Evolutionary conservation across 257 asterid genomes (phyloP), one percentile per base, ranked within the genome.

Genomic region (Prunella vulgaris): DNA sequence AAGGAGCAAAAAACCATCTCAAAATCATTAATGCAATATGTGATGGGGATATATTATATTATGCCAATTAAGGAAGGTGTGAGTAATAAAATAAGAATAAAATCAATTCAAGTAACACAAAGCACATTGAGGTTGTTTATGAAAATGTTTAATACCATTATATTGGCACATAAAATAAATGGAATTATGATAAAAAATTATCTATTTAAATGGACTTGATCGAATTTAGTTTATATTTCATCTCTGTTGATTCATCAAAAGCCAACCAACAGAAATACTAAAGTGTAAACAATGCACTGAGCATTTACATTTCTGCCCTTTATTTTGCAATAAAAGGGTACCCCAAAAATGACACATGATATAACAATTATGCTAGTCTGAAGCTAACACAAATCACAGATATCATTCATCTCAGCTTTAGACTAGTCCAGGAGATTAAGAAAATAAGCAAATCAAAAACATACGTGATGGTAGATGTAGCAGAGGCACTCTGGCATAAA

Each of bases 401-500:
- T 24, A 44, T 13, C 24, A 70, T 66, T 24, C 13, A 24, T 30
- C 40, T 70, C 66, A 22, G 57, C 42, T 60, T 59, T 71, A 48
- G n/a, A 63, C 44, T 2, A 64, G 38, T 33, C 49, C 10, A 25
- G 67, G 28, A 22, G 42, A 27, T 35, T 17, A 40, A 40, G 52
- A 52, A 64, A 72, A 68, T 10, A 68, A 63, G 69, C 33, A 81
- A 61, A 46, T 38, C 57, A 73, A 84, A 51, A 76, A 76, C 89
- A 70, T 88, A 93, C 99, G 24, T 94, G 97, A 81, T 94, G 99
- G 82, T 94, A 94, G 61, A 94, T 84, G 80, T 90, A 93, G 92
- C 97, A 93, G 60, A 90, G 92, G 78, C 97, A 93, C 76, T 90
- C 97, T 20, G 99, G 99, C 97, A 90, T 90, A 87, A 93, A 90